Evolutionary conservation across 345 rosid genomes (phyloP).

Genomic region (Mercurialis annua): DNA sequence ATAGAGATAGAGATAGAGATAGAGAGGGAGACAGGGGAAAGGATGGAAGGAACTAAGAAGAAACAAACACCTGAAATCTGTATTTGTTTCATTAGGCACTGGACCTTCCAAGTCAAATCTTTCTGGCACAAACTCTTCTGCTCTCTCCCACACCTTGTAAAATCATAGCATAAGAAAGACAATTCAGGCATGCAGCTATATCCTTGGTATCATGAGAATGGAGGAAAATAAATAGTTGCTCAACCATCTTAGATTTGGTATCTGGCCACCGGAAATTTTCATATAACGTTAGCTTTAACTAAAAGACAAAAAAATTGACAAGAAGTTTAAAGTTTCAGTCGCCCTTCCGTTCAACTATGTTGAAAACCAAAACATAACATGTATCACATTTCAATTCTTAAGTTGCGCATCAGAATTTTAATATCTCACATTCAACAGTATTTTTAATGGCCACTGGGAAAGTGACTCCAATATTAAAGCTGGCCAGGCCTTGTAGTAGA

Average conservation of each 20-base stretch:
- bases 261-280: background rate
- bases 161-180: slow-evolving; percentile 6
- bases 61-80: slow-evolving; percentile 71
- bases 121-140: slow-evolving; percentile 84
- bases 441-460: background rate
- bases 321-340: background rate
- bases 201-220: background rate
- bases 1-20: too few species aligned
- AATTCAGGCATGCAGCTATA: background rate
- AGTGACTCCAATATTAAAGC: background rate
- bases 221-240: background rate
- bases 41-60: background rate
- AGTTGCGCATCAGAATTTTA: background rate
- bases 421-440: too few species aligned
- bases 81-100: slow-evolving; percentile 86
- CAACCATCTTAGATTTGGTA: background rate
- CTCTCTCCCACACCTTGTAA: slow-evolving; percentile 87
- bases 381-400: background rate
- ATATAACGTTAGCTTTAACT: background rate
- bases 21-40: background rate
- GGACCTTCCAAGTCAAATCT: slow-evolving; percentile 76
- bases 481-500: too few species aligned
- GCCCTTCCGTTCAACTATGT: background rate
- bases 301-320: background rate
- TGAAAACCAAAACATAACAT: background rate